Base-by-base conservation (phyloP, 1,284 basidiomycete genomes). In the Ceratobasidium sp. region DNA sequence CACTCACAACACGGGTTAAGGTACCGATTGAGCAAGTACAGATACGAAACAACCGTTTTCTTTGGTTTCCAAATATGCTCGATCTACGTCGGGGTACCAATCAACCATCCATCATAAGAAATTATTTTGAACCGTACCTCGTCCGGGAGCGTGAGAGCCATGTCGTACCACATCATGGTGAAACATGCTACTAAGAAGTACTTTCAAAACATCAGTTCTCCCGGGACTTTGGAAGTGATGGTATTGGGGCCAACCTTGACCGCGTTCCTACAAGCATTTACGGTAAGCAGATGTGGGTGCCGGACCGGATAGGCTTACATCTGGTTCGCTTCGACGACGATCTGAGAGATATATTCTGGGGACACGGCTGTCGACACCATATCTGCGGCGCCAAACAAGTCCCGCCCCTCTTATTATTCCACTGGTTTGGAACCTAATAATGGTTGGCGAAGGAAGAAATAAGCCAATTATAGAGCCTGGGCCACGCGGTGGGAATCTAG, bases 111-210 rank as follows among this genome's bases (percentile, higher is more conserved):
- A n/a, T n/a, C 19, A 24, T 22, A 2, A 46, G 39, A n/a, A 24
- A 13, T 5, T 11, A 43, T 13, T 9, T 9, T 11, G 19, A 9
- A 22, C 22, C 59, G 34, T 5, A 74, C 63, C 43, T 75, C 74
- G 14, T 75, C 69, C 8, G 37, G 27, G 13, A 75, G 37, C 3
- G 74, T 75, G 27, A 72, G 37, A 61, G 51, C 41, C 41, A 73
- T 43, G 51, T 75, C 74, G 41, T 72, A 75, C 3, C 73, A 41
- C 29, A 75, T 54, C 19, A 75, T 62, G 1, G 59, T 62, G 14
- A 62, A 43, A 19, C 59, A 62, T 41, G 59, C 59, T 6, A 46
- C 27, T 13, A 62, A 29, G 59, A 62, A 62, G n/a, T 62, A 62
- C 59, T 62, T 5, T 31, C n/a, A 14, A 5, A 9, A 11, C n/a